These are phyloP conservation scores for Sugiyamaella boreocaroliniensis DNA, from an alignment of 805 yeast species.

Conservation along the genomic window DNA sequence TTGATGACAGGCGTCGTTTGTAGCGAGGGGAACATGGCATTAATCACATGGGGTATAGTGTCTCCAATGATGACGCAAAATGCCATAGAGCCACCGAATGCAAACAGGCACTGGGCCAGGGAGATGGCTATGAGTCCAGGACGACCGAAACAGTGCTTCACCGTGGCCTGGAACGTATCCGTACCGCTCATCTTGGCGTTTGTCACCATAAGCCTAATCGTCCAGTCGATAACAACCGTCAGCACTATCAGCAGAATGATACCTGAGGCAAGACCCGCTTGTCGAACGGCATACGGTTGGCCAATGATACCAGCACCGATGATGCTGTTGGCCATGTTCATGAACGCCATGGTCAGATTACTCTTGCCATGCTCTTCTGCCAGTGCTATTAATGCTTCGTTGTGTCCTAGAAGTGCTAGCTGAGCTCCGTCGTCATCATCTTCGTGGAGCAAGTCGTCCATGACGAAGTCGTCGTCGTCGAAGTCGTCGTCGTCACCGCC, in stretches of 20 bases:
- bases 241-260: constrained; percentile 50
- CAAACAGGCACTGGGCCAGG: constrained; percentile 77
- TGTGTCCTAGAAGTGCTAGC: constrained; percentile 16
- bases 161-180: constrained; percentile 79
- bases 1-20: constrained; percentile 35
- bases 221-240: constrained; percentile 81
- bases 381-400: constrained; percentile 16
- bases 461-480: constrained; percentile 1
- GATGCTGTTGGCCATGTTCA: constrained; percentile 95
- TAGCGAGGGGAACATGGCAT: constrained; percentile 50
- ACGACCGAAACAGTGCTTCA: constrained; percentile 67
- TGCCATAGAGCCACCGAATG: constrained; percentile 91
- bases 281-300: constrained; percentile 79
- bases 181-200: constrained; percentile 75
- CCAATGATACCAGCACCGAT: constrained; percentile 96
- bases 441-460: constrained; percentile 4
- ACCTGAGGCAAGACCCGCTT: constrained; percentile 76
- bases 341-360: constrained; percentile 76
- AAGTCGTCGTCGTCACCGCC: constrained; percentile 4
- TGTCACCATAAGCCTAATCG: constrained; percentile 64
- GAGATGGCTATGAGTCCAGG: constrained; percentile 62
- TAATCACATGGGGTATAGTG: constrained; percentile 83
- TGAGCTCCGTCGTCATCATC: constrained; percentile 7
- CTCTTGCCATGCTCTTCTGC: constrained; percentile 36
- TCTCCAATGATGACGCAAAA: constrained; percentile 94